Percentiles rank a stretch among this genome's conserved stretches.
Conservation (phyloP, 148 eudicot species). For the Fagopyrum esculentum region DNA sequence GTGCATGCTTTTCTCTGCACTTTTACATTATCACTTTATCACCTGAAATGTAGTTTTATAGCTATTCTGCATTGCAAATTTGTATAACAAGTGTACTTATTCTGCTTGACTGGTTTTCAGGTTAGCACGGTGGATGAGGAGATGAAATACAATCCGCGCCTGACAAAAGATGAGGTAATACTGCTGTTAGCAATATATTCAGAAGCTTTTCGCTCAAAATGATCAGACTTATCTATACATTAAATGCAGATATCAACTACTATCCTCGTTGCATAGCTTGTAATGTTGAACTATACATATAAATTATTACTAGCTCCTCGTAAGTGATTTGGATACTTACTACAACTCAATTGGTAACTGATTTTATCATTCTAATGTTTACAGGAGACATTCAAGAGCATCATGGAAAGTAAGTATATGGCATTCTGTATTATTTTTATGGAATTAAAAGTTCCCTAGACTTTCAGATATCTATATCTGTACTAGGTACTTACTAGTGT, state of each 20-base stretch:
- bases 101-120: constrained; percentile 28
- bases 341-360: background rate
- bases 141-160: constrained; percentile 75
- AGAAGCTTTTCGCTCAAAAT: background rate
- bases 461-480: background rate
- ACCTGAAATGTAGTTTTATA: background rate
- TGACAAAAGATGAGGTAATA: constrained; percentile 79
- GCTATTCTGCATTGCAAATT: background rate
- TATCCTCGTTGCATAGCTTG: no score
- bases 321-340: background rate
- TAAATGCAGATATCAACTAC: background rate
- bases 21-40: background rate
- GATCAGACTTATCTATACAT: background rate
- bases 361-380: background rate
- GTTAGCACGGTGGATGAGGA: constrained; percentile 93
- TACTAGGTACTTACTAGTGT: background rate
- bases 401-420: constrained; percentile 74
- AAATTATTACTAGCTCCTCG: background rate
- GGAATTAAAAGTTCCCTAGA: background rate
- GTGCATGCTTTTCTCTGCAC: constrained; percentile 9
- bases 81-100: background rate
- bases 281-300: background rate
- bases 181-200: background rate
- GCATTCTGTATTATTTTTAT: background rate
- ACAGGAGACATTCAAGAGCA: constrained; percentile 81